These are phyloP conservation scores for Tardiomyces blankii DNA, from an alignment of 1,139 yeast genomes.

Conservation along the genomic window DNA sequence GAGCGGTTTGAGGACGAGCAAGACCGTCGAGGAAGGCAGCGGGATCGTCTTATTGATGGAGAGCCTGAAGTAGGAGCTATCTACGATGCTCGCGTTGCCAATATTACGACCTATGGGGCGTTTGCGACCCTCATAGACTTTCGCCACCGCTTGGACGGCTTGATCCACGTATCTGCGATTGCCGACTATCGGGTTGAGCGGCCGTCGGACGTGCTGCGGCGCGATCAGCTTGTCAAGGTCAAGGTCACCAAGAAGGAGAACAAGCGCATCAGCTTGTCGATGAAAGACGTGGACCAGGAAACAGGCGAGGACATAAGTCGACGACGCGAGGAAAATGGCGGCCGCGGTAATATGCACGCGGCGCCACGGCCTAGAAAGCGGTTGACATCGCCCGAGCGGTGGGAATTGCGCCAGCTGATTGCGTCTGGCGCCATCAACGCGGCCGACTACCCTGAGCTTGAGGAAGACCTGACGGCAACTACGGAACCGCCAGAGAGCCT, in stretches of 20 bases:
- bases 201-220: conserved; percentile 47
- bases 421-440: conserved; percentile 68
- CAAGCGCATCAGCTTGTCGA: conserved; percentile 43
- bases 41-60: conserved; percentile 5
- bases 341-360: conserved; percentile 8
- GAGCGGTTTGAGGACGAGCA: conserved; percentile 1
- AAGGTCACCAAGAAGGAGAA: conserved; percentile 42
- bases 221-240: conserved; percentile 56
- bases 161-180: conserved; percentile 70
- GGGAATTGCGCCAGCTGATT: conserved; percentile 79
- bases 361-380: conserved; percentile 26
- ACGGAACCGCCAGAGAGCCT: conserved; percentile 1
- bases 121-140: conserved; percentile 39
- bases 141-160: conserved; percentile 12
- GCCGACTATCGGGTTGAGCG: conserved; percentile 38
- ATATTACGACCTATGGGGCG: conserved; percentile 64
- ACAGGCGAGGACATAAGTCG: conserved; percentile 40
- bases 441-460: conserved; percentile 61
- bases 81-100: conserved; percentile 50
- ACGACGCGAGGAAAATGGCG: conserved; percentile 5
- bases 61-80: conserved; percentile 29
- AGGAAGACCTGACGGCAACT: conserved; percentile 30
- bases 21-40: conserved; percentile 1
- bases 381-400: conserved; percentile 74
- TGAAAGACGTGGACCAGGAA: conserved; percentile 66